Evolutionary conservation across 805 yeast genomes (phyloP), one percentile per base, ranked within the genome.

Genomic region (Debaryomyces castellii): DNA sequence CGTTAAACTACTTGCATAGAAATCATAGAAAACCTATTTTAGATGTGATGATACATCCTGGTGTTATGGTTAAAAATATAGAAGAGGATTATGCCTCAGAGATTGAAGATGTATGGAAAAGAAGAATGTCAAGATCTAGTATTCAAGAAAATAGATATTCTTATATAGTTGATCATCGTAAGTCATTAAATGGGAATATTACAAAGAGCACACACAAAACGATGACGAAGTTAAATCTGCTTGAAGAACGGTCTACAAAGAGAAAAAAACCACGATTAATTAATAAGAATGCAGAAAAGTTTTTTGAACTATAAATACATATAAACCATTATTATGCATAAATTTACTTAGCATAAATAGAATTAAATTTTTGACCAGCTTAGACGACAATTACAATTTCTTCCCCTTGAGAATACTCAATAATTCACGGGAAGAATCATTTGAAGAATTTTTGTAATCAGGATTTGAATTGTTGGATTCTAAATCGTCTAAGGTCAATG

Each of bases 321-420:
- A 38, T 37, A 18, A 8, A 39, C 23, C 23, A 16, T 32, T 11
- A 35, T 28, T 39, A 27, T 25, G 18, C 27, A 39, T 35, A 25
- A 16, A 18, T 27, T 10, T 35, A 33, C 39, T 44, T 38, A 24
- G 28, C 20, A 38, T 14, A 22, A 37, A 12, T 36, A 28, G 38
- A 35, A 35, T 21, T 35, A 35, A 35, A 35, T 20, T 39, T 18
- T 39, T 39, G 41, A 12, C 23, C 20, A 34, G 17, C 38, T 18
- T 20, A 2, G 17, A 10, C 11, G 7, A 30, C 6, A 12, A 30
- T 30, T 11, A 30, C 24, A 21, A 21, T 20, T 18, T 35, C 12
- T 35, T 56, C 24, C 59, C 55, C 37, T 51, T 60, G 5, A 59
- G 50, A 21, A 62, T 40, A 44, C 48, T 52, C n/a, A 62, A 51